phyloP scores from a whole-genome alignment of 176 grass and related monocot species.

The Oryza glaberrima region DNA sequence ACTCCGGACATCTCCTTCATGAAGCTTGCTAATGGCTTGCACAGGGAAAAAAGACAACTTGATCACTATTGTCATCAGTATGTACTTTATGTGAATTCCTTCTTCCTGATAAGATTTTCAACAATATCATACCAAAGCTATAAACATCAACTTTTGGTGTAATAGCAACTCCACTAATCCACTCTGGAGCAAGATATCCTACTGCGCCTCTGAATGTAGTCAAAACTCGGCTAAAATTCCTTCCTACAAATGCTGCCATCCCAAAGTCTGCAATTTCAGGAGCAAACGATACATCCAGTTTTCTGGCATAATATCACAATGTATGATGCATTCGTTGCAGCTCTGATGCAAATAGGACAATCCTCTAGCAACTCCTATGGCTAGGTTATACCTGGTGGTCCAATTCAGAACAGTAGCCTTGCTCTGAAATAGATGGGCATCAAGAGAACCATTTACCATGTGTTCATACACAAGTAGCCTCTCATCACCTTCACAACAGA shows the following conservation, averaged over 20 bases:
- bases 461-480: background rate
- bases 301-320: conserved; percentile 54
- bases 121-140: conserved; percentile 54
- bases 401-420: background rate
- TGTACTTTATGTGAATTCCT: conserved; percentile 33
- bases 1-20: background rate
- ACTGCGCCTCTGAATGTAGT: conserved; percentile 49
- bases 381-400: background rate
- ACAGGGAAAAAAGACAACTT: background rate
- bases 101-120: conserved; percentile 46
- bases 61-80: background rate
- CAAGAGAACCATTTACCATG: background rate
- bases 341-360: conserved; percentile 47
- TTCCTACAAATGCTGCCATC: conserved; percentile 42
- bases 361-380: conserved; percentile 43
- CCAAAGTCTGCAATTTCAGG: conserved; percentile 61
- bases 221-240: conserved; percentile 52
- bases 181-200: conserved; percentile 56
- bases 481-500: background rate
- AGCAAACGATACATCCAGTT: conserved; percentile 35
- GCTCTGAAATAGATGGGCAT: background rate
- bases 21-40: background rate
- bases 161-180: conserved; percentile 40
- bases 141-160: conserved; percentile 53
- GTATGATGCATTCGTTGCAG: conserved; percentile 53